These are phyloP conservation scores for Meyerozyma guilliermondii DNA, from an alignment of 1,139 yeast genomes.

Conservation along the genomic window DNA sequence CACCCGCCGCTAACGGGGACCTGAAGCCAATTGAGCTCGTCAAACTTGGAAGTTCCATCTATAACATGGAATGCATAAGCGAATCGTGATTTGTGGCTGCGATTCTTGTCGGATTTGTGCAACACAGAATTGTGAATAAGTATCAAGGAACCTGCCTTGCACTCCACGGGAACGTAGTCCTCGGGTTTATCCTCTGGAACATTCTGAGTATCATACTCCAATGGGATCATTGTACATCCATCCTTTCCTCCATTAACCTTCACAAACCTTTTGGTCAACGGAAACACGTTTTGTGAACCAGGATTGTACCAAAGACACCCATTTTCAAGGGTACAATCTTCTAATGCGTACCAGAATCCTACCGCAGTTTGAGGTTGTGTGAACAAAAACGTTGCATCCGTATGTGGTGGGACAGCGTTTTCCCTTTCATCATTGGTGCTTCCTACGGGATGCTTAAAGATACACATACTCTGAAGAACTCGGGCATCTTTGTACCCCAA, in stretches of 20 bases:
- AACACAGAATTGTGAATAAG: conserved; percentile 66
- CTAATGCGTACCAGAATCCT: conserved; percentile 82
- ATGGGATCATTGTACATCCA: conserved; percentile 48
- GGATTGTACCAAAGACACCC: conserved; percentile 75
- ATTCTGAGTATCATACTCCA: conserved; percentile 13
- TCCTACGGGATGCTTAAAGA: conserved; percentile 63
- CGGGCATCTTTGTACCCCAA: conserved; percentile 60
- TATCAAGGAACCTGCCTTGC: conserved; percentile 69
- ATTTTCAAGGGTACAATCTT: conserved; percentile 62
- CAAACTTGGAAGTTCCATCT: conserved; percentile 60
- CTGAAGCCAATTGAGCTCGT: conserved; percentile 68
- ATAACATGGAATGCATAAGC: conserved; percentile 81
- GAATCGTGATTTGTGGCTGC: conserved; percentile 52
- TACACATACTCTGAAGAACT: conserved; percentile 74
- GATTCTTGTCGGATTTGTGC: conserved; percentile 65
- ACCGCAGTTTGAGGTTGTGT: conserved; percentile 69
- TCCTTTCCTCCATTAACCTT: conserved; percentile 41
- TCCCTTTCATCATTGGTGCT: conserved; percentile 44
- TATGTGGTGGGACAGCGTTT: conserved; percentile 71
- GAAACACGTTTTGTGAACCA: conserved; percentile 60
- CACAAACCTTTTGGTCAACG: conserved; percentile 63
- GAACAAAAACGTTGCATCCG: conserved; percentile 69
- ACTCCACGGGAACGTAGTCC: conserved; percentile 49
- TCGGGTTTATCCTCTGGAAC: conserved; percentile 19
- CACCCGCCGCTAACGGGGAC: conserved; percentile 63